Base-by-base conservation (phyloP, 345 rosid species). In the Eucalyptus sp. region DNA sequence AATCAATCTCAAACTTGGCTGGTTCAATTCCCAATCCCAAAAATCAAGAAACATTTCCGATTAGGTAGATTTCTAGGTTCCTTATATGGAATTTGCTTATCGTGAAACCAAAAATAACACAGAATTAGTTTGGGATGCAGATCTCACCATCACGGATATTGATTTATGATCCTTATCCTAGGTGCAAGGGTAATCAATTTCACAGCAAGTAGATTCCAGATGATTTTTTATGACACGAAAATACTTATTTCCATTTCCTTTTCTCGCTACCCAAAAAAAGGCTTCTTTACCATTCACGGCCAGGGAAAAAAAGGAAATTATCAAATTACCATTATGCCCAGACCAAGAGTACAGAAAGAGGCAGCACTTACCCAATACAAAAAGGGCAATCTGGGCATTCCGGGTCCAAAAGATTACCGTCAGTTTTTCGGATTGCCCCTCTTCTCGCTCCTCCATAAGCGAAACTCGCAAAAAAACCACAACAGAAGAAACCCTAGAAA, bases 1-100 rank as follows among this genome's bases (percentile, higher is more conserved):
- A 1, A 13, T 20, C 2, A 22, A 18, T 1, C 3, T 76, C 41
- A 76, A 76, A 37, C 0, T 22, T 20, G 4, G 27, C 7, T 0
- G 5, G 15, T 37, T 76, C 2, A 7, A 2, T 76, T 71, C 29
- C 1, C 2, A 37, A 41, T 76, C 4, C 5, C 8, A 37, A 71
- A 71, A 41, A 76, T 41, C 1, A 3, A 20, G 24, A 20, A 41
- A 7, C 27, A 3, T 6, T 2, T 2, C 27, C 2, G 2, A 76
- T 22, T 18, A 37, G 14, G 4, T 18, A 20, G 15, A 41, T 37
- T 20, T 37, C 15, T 2, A 6, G 2, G 1, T 7, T n/a, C 20
- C 1, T 4, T 0, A 29, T 29, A 20, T 52, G 58, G 10, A 52
- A 52, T 20, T 2, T 1, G 6, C 29, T 56, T 56, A 56, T 0